Conservation (phyloP, 73 alveolate genomes). For the Breviolum minutum region DNA sequence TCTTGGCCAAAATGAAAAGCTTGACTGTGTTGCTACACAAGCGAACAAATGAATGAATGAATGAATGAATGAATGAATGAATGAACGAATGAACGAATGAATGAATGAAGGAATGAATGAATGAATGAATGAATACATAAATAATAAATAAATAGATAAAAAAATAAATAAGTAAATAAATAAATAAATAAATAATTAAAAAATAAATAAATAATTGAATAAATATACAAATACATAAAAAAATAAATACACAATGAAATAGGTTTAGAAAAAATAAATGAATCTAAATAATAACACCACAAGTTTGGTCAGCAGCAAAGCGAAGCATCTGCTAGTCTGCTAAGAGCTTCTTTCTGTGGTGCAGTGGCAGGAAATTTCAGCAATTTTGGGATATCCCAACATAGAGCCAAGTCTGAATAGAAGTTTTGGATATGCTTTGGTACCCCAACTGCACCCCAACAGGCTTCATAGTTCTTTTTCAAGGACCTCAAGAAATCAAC, state of each 20-base stretch:
- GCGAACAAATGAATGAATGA: no score
- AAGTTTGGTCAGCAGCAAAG: not conserved
- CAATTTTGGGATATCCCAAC: not conserved
- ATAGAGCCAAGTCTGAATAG: not conserved
- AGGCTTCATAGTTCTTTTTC: not conserved
- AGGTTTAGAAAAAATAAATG: not conserved
- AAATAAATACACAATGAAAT: not conserved
- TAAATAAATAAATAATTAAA: no score
- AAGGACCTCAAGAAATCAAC: not conserved
- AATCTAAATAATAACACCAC: not conserved
- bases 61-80: no score
- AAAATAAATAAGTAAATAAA: no score
- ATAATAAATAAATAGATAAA: no score
- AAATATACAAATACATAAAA: no score
- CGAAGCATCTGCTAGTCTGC: not conserved
- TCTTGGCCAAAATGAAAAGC: no score
- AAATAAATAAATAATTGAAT: no score
- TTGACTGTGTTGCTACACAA: no score
- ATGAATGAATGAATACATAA: no score
- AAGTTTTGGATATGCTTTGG: not conserved
- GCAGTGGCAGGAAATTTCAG: not conserved
- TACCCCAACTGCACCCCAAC: constrained; percentile 30
- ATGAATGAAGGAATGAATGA: not conserved
- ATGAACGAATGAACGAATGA: not conserved
- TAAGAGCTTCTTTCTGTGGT: not conserved